Evolutionary conservation across 2,329 filamentous ascomycete species (phyloP), one percentile per base, ranked within the genome.

Genomic region (Colletotrichum musicola): DNA sequence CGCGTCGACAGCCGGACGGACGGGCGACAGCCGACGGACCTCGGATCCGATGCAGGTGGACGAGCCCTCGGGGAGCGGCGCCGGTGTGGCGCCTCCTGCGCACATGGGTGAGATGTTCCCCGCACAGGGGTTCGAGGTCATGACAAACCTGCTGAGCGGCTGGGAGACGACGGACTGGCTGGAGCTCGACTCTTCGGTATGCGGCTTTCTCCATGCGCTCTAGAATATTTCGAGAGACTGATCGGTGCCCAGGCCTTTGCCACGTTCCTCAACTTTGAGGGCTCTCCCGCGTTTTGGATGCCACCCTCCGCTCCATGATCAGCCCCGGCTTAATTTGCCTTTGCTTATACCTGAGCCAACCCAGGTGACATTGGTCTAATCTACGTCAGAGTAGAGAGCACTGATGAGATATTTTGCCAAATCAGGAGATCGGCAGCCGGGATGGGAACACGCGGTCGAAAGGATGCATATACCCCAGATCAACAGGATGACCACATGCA

Each of bases 141-240:
- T 71, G 68, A 63, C 64, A 16, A 70, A 62, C 20, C 47, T 71
- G 2, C 62, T 76, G 16, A 69, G 71, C 3, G 71, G 69, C 27
- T 77, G 76, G 76, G 74, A 77, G 64, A 72, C 75, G 1, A 75
- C 74, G 5, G 75, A 77, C 27, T 77, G 76, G 76, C 68, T 77
- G 42, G 75, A 77, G 25, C 68, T 76, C 14, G 75, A 77, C 55
- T 75, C 75, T 16, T 77, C 73, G 59, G 74, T 72, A 72, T 58
- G 65, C 22, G 20, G 30, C 49, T 66, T 47, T 14, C 42, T 64
- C 20, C 53, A 46, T 56, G 38, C 22, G 1, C 51, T 42, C 3
- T 44, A 53, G 46, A 53, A n/a, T 22, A 5, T 10, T 4, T 35
- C 30, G n/a, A 53, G 18, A 51, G n/a, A 51, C 70, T 63, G 47